A percentile compares a stretch with the other conserved stretches of the same genome.
Conservation (phyloP, 2,329 filamentous ascomycete species). For the Exutisphaerella laricina region DNA sequence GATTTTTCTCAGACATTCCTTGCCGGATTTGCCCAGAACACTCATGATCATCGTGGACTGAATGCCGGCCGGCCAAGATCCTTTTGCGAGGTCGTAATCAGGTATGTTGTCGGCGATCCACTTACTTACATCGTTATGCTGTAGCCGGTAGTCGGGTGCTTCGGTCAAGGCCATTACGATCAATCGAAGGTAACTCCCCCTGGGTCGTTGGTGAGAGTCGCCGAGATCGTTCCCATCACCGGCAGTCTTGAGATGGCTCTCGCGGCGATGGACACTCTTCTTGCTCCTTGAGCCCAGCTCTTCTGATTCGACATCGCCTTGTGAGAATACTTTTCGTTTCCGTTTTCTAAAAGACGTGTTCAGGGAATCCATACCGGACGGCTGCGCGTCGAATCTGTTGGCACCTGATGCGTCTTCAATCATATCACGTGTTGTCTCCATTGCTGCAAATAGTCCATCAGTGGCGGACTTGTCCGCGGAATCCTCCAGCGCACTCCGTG, state of each 20-base stretch:
- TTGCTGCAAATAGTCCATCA: too few relatives aligned
- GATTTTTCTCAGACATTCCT: too few relatives aligned
- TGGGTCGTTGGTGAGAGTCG: constrained; percentile 19
- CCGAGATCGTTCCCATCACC: constrained; percentile 18
- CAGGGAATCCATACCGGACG: too few relatives aligned
- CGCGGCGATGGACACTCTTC: background rate
- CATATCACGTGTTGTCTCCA: too few relatives aligned
- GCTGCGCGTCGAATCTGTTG: too few relatives aligned
- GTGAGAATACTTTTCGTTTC: background rate
- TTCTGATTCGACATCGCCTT: background rate
- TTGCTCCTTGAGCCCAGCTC: background rate
- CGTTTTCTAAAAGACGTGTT: too few relatives aligned
- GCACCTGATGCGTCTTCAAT: too few relatives aligned
- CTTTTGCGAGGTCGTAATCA: constrained; percentile 13
- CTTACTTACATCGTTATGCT: constrained; percentile 14
- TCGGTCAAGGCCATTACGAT: constrained; percentile 30
- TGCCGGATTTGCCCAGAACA: constrained; percentile 8
- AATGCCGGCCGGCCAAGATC: constrained; percentile 17
- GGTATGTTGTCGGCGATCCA: constrained; percentile 31
- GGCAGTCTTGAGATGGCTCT: background rate
- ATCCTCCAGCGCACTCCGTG: background rate
- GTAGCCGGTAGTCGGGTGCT: constrained; percentile 20
- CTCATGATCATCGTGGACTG: constrained; percentile 16
- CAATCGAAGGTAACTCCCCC: constrained; percentile 20
- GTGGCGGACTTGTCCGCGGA: too few relatives aligned